Evolutionary conservation across 1,284 basidiomycete species (phyloP).

Genomic region (Phellinidium pouzarii): DNA sequence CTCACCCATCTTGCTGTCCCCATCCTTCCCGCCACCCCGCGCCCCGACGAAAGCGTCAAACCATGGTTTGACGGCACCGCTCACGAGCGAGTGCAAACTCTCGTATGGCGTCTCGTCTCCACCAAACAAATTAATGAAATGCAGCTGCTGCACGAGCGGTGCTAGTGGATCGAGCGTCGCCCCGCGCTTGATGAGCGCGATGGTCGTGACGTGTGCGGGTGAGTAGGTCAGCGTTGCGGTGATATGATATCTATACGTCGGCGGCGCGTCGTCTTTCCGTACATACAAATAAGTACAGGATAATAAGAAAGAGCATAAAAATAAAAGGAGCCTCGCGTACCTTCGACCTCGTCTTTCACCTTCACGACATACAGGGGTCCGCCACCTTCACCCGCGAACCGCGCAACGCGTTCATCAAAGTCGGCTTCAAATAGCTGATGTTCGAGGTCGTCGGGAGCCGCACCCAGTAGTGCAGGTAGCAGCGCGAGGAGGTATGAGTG

Average conservation of each 20-base stretch:
- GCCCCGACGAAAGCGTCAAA: slow-evolving; percentile 93
- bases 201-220: slow-evolving; percentile 73
- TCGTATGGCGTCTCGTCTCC: slow-evolving; percentile 92
- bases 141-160: slow-evolving; percentile 81
- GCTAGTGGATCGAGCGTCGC: slow-evolving; percentile 74
- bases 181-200: slow-evolving; percentile 92
- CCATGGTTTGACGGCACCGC: slow-evolving; percentile 94
- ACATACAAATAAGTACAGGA: slow-evolving; percentile 11
- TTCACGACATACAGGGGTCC: slow-evolving; percentile 76
- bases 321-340: slow-evolving; percentile 33
- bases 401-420: slow-evolving; percentile 65
- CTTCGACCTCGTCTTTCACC: slow-evolving; percentile 62
- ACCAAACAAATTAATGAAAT: slow-evolving; percentile 89
- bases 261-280: slow-evolving; percentile 49
- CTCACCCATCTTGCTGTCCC: slow-evolving; percentile 81
- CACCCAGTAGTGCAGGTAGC: slow-evolving; percentile 70
- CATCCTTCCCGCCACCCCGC: slow-evolving; percentile 69
- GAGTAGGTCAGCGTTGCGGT: slow-evolving; percentile 77
- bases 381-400: slow-evolving; percentile 69
- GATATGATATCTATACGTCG: slow-evolving; percentile 63
- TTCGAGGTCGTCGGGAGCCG: slow-evolving; percentile 54
- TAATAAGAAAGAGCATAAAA: slow-evolving; percentile 11
- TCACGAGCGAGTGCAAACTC: slow-evolving; percentile 93
- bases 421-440: slow-evolving; percentile 59
- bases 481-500: slow-evolving; percentile 55